Conservation (phyloP, 2,329 filamentous ascomycete genomes). For the Apiospora arundinis region DNA sequence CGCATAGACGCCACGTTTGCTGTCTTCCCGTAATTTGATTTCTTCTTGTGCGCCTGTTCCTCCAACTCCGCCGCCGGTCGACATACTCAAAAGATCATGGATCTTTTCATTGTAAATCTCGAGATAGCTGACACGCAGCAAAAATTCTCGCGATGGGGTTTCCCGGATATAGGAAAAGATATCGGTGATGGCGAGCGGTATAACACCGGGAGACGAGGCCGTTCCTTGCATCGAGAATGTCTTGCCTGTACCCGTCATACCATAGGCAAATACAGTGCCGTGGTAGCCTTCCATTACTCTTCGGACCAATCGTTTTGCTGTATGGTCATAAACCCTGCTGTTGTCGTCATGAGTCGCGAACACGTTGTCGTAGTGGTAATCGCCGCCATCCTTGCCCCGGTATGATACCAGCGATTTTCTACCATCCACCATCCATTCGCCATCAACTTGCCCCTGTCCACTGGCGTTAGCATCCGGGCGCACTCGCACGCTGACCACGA, state of each 20-base stretch:
- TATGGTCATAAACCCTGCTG: constrained; percentile 90
- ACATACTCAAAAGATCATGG: constrained; percentile 85
- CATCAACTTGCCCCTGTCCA: constrained; percentile 66
- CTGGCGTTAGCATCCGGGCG: constrained; percentile 78
- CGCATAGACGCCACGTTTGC: constrained; percentile 94
- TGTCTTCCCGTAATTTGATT: constrained; percentile 96
- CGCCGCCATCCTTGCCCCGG: constrained; percentile 86
- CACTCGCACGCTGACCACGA: constrained; percentile 93
- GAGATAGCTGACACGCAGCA: constrained; percentile 94
- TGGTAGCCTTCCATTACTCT: constrained; percentile 99
- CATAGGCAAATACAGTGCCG: constrained; percentile 97
- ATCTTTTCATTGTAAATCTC: constrained; percentile 99
- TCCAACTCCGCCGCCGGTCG: constrained; percentile 63
- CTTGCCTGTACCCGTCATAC: constrained; percentile 98
- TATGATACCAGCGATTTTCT: constrained; percentile 83
- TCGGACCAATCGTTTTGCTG: constrained; percentile 90
- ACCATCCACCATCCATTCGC: constrained; percentile 92
- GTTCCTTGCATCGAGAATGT: constrained; percentile 99
- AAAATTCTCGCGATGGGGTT: constrained; percentile 91
- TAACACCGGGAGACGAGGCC: constrained; percentile 92
- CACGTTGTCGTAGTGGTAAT: constrained; percentile 96
- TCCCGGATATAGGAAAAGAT: constrained; percentile 99
- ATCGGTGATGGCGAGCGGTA: constrained; percentile 95
- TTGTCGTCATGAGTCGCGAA: constrained; percentile 96
- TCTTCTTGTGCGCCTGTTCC: constrained; percentile 73